phyloP scores from a whole-genome alignment of 768 basidiomycete species.

The Pleurotus platypus region DNA sequence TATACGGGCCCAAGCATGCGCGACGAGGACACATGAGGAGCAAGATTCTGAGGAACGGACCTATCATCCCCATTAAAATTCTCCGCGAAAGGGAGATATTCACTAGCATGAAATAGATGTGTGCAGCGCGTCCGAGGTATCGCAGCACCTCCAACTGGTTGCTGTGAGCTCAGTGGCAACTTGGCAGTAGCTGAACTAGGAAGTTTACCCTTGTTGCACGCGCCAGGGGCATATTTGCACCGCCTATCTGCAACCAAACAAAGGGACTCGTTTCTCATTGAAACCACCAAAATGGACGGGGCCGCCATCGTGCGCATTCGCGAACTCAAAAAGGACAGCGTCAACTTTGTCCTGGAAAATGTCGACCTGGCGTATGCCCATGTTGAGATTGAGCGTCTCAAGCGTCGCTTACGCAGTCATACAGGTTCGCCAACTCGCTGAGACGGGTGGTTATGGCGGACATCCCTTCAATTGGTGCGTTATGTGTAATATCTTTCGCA shows the following conservation, averaged over 20 bases:
- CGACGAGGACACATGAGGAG: too few species aligned
- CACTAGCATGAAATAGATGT: too few species aligned
- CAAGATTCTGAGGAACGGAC: too few species aligned
- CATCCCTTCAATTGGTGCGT: conserved; percentile 90
- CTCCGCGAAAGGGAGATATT: too few species aligned
- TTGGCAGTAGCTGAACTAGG: too few species aligned
- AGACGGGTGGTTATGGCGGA: conserved; percentile 95
- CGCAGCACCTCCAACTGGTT: too few species aligned
- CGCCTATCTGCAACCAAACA: not conserved
- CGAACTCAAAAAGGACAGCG: conserved; percentile 78
- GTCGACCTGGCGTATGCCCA: conserved; percentile 87
- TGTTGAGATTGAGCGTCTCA: not conserved
- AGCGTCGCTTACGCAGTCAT: conserved; percentile 4
- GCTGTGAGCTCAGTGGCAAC: too few species aligned
- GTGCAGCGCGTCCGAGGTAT: too few species aligned
- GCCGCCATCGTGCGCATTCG: conserved; percentile 80
- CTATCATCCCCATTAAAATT: too few species aligned
- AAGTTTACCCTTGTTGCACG: not conserved
- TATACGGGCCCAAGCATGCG: too few species aligned
- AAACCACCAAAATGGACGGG: conserved; percentile 27
- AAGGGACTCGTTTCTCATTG: not conserved
- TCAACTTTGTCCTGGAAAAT: conserved; percentile 92
- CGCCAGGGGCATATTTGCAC: not conserved
- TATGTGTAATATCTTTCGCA: not conserved
- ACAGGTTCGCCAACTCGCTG: conserved; percentile 90